Base-by-base conservation (phyloP, 345 rosid species). In the Excoecaria cochinchinensis region DNA sequence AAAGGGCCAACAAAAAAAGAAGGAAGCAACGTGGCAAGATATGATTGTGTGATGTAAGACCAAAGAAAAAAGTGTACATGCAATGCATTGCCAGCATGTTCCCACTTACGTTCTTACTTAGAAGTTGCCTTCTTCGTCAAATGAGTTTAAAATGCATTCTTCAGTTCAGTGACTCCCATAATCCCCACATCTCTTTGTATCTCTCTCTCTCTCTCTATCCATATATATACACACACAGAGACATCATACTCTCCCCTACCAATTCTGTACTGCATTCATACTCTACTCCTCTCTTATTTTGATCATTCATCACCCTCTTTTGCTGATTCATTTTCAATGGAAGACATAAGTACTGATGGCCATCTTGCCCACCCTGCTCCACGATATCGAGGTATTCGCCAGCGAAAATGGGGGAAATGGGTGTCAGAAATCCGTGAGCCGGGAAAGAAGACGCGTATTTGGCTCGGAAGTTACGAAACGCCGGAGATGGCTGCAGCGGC, bases 371-470 rank as follows among this genome's bases (percentile, higher is more conserved):
- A 25, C 12, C 36, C 72, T 31, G 53, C 72, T 36, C 67, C 74
- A 0, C 11, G 73, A 9, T 93, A 87, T 73, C 76, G 90, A 74
- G 98, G 98, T 1, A 85, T 91, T 3, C 92, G 98, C 1, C 84
- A 81, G 76, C 72, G 98, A 44, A 91, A 91, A 82, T 93, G 98
- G 98, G 98, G 98, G 40, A 93, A 89, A 75, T 93, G 98, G 98
- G 98, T 93, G 8, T 91, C 98, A 0, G 98, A 93, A 78, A 93
- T 93, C 64, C 82, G 98, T 13, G 91, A 91, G 69, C 94, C 97
- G 0, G 92, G 98, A 1, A 93, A 83, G 74, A 93, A 93, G 68
- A 88, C 90, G 0, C 80, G 98, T 21, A 89, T 93, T 36, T 93
- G 98, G 98, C 84, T 93, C 0, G 98, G 98, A 17, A 91, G 97